A percentile compares a stretch with the other conserved stretches of the same genome.
phyloP scores from a whole-genome alignment of 73 alveolate genomes.

The Effrenium voratum region DNA sequence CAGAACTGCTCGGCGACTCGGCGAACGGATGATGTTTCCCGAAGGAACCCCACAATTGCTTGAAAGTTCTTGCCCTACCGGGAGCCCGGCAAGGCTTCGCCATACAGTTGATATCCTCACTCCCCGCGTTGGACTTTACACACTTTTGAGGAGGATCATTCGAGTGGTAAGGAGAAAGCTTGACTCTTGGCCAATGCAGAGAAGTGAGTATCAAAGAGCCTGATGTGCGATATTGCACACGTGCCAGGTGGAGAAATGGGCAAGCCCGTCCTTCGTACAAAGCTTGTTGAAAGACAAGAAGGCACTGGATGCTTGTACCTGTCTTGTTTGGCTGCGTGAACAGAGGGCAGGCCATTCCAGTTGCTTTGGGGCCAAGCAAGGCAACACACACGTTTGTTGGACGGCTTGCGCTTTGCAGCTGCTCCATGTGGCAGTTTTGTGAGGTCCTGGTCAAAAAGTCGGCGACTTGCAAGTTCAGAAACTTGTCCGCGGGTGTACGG shows the following conservation, averaged over 20 bases:
- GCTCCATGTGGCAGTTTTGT: no score
- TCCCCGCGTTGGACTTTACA: neutral
- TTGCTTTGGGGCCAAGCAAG: no score
- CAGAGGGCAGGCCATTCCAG: no score
- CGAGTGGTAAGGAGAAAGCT: neutral
- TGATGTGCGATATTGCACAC: neutral
- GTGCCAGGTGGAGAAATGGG: constrained; percentile 70
- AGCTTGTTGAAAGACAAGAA: constrained; percentile 33
- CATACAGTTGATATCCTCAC: no score
- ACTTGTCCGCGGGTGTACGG: neutral
- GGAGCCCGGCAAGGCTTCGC: no score
- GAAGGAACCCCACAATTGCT: no score
- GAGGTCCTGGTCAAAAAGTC: constrained; percentile 73
- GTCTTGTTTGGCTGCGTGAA: no score
- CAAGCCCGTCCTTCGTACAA: neutral
- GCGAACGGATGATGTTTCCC: no score
- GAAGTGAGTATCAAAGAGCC: neutral
- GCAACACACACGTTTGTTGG: no score
- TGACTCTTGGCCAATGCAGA: neutral
- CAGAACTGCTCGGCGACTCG: no score
- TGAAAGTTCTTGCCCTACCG: no score
- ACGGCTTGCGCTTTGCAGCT: no score
- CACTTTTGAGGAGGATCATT: neutral
- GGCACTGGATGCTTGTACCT: constrained; percentile 38
- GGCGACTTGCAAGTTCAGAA: constrained; percentile 29